phyloP scores from a whole-genome alignment of 371 early-diverging fungal genomes.

The Mortierella sp. region DNA sequence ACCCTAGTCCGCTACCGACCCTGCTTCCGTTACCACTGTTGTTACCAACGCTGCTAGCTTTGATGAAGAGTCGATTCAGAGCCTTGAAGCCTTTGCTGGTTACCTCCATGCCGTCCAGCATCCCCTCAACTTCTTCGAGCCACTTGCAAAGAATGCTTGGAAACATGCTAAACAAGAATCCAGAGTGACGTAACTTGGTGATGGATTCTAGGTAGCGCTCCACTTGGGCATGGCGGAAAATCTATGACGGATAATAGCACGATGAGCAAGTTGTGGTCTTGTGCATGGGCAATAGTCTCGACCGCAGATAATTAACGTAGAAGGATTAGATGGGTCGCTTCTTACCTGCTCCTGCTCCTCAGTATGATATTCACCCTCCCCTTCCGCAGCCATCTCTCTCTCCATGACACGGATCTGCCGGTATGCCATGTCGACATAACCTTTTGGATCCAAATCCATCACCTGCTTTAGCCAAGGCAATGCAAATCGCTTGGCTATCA shows the following conservation, averaged over 20 bases:
- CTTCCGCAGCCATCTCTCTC: constrained; percentile 37
- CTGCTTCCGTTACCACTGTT: constrained; percentile 18
- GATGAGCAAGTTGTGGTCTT: neutral
- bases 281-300: neutral
- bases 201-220: constrained; percentile 41
- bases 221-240: constrained; percentile 27
- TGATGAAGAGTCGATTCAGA: constrained; percentile 33
- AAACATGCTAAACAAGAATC: constrained; percentile 31
- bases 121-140: constrained; percentile 32
- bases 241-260: constrained; percentile 4
- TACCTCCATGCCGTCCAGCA: constrained; percentile 32
- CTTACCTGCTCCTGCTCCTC: constrained; percentile 30
- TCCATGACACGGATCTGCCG: constrained; percentile 48
- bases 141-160: constrained; percentile 31
- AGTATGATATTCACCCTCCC: neutral
- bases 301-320: no score
- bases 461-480: constrained; percentile 39
- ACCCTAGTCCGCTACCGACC: constrained; percentile 26
- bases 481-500: constrained; percentile 41
- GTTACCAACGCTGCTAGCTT: constrained; percentile 15
- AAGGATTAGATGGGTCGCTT: no score
- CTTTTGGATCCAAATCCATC: constrained; percentile 25
- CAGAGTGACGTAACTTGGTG: constrained; percentile 36
- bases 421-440: constrained; percentile 32
- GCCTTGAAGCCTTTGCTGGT: constrained; percentile 27